Evolutionary conservation across 345 rosid genomes (phyloP), one percentile per base, ranked within the genome.

Genomic region (Murraya koenigii): DNA sequence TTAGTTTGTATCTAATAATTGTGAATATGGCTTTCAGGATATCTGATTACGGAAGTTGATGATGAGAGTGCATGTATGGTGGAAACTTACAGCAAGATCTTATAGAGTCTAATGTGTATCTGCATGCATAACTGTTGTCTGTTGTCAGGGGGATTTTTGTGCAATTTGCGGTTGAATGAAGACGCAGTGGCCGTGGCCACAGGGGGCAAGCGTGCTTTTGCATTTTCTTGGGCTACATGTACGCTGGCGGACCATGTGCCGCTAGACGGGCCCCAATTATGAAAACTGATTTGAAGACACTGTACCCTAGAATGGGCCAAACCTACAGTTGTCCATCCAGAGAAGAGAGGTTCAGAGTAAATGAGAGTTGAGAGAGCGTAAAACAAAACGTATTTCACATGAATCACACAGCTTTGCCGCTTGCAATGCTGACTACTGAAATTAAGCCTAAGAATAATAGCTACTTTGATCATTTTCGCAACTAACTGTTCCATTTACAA

Each of bases 401-500:
- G 56, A 17, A 52, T 52, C 64, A 60, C 62, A 36, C 54, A 13
- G 17, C 1, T 11, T 14, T 13, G 49, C 49, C 17, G 17, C 49
- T 13, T 14, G 49, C 17, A 3, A 3, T 44, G 49, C 17, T 14
- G 49, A 13, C 38, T 20, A 38, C 23, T 23, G 1, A 4, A 20
- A 26, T 19, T 26, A 22, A 11, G 28, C 22, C n/a, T 9, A 7
- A 33, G 49, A 68, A 55, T 17, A 26, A 36, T 19, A 6, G 64
- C 62, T 77, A 68, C 26, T 72, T 58, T 66, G 62, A 77, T 62
- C 0, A 62, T 38, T 72, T 22, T 3, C 13, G 75, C 19, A 61
- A 63, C 64, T 5, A 39, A 55, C 52, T 61, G 56, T 59, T 72
- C 26, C 68, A 75, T 72, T 79, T 71, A 76, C 78, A 68, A 54